Base-by-base conservation (phyloP, 2,329 filamentous ascomycete genomes). In the Scleromitrula shiraiana region DNA sequence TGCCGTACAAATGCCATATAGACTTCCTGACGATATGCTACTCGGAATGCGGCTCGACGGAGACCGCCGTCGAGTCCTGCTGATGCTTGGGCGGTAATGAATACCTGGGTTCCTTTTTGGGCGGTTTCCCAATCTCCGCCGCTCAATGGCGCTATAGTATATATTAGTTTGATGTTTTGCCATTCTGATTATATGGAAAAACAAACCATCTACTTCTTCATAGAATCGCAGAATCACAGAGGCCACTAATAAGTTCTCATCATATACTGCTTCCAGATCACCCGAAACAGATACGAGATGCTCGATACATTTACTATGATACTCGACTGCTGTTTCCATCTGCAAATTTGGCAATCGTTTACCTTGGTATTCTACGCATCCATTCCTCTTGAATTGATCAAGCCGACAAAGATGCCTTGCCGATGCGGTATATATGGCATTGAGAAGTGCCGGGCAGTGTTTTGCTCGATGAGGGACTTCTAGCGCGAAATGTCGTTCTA, bases 11-110 rank as follows among this genome's bases (percentile, higher is more conserved):
- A 63, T 0, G 70, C 69, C 19, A 72, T 67, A 50, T 73, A 71
- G 6, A 74, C 65, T 54, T 75, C 71, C 56, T 75, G 72, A 10
- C 73, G 64, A 23, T 73, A 61, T 7, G 71, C 70, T 4, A 74
- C 66, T 66, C 72, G 73, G 53, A 69, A 70, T 0, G 67, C 65
- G 6, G 69, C 69, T 44, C 69, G 66, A 2, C 67, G 66, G n/a
- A 72, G 62, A 0, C 67, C 64, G 5, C 62, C 61, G 14, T 62
- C 56, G 32, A 53, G 55, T 9, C 54, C 55, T 1, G 64, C 55
- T 9, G 62, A 61, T 24, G 60, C 64, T 46, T 59, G 56, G 9
- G 56, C 56, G n/a, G 56, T 53, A 9, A 59, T 54, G 32, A 57
- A 59, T 22, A 56, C 53, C 37, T 55, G 53, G 10, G 55, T 57